Evolutionary conservation across 768 basidiomycete genomes (phyloP).

Genomic region (Mycena polygramma): DNA sequence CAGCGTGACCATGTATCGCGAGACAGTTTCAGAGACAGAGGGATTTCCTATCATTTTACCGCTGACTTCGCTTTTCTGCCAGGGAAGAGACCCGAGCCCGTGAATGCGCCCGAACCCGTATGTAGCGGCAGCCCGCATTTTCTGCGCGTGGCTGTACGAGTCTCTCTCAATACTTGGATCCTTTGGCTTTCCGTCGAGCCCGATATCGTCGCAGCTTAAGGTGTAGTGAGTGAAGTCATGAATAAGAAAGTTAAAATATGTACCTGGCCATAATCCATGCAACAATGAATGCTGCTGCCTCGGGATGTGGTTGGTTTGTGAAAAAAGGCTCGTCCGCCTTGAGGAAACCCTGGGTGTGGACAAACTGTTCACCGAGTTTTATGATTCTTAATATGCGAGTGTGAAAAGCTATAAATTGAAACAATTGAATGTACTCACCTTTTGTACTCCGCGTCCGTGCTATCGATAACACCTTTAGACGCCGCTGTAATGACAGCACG

Average conservation of each 20-base stretch:
- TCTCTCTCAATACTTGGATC: slow-evolving; percentile 18
- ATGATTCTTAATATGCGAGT: slow-evolving; percentile 35
- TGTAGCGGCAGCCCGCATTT: slow-evolving; percentile 52
- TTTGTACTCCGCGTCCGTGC: slow-evolving; percentile 46
- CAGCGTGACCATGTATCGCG: slow-evolving; percentile 46
- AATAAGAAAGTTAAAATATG: neutral
- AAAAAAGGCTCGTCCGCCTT: slow-evolving; percentile 36
- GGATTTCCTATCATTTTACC: too few relatives aligned
- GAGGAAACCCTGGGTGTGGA: slow-evolving; percentile 36
- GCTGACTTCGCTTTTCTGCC: too few relatives aligned
- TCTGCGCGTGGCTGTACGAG: slow-evolving; percentile 52
- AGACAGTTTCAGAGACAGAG: slow-evolving; percentile 40
- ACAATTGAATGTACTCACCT: too few relatives aligned
- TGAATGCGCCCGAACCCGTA: too few relatives aligned
- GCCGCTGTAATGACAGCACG: slow-evolving; percentile 38
- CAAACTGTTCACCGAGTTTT: slow-evolving; percentile 36
- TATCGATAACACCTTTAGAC: slow-evolving; percentile 48
- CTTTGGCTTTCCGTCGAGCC: slow-evolving; percentile 42
- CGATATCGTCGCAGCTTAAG: slow-evolving; percentile 45
- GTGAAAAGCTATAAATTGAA: neutral
- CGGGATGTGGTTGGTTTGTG: slow-evolving; percentile 27
- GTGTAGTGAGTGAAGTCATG: too few relatives aligned
- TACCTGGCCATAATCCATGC: slow-evolving; percentile 47
- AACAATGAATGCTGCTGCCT: slow-evolving; percentile 42
- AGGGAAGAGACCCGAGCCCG: too few relatives aligned